Conservation (phyloP, 768 basidiomycete genomes). For the Mycena maculata region DNA sequence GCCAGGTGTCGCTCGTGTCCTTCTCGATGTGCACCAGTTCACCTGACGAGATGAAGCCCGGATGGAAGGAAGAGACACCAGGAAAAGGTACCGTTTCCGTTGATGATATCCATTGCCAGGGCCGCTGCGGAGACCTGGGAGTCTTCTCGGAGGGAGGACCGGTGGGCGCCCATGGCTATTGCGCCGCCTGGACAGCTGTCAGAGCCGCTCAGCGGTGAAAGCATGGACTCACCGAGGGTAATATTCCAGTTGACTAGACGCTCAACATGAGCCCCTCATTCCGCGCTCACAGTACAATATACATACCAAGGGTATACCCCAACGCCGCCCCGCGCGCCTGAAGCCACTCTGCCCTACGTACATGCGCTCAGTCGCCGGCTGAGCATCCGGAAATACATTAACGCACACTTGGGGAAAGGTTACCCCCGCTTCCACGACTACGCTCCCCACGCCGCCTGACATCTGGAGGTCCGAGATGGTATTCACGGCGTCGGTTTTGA, state of each 20-base stretch:
- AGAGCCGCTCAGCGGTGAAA: background rate
- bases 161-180: slow-evolving; percentile 53
- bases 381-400: background rate
- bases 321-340: slow-evolving; percentile 48
- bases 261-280: background rate
- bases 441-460: slow-evolving; percentile 42
- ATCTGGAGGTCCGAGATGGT: slow-evolving; percentile 47
- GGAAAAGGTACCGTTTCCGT: slow-evolving; percentile 44
- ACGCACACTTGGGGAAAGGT: slow-evolving; percentile 51
- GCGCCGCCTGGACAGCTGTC: slow-evolving; percentile 42
- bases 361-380: background rate
- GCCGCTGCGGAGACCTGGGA: slow-evolving; percentile 52
- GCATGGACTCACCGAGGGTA: slow-evolving; percentile 43
- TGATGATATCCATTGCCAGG: slow-evolving; percentile 50
- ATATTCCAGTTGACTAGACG: slow-evolving; percentile 52
- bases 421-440: slow-evolving; percentile 50
- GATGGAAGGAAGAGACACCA: background rate
- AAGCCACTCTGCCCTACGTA: slow-evolving; percentile 48
- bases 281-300: background rate
- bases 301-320: slow-evolving; percentile 47
- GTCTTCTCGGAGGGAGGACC: slow-evolving; percentile 52
- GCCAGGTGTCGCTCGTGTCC: slow-evolving; percentile 48
- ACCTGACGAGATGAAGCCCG: slow-evolving; percentile 32
- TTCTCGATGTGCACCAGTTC: slow-evolving; percentile 49
- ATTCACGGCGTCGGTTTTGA: slow-evolving; percentile 50